These are phyloP conservation scores for Arabidopsis arenosa DNA, from an alignment of 345 rosid genomes.

Conservation along the genomic window DNA sequence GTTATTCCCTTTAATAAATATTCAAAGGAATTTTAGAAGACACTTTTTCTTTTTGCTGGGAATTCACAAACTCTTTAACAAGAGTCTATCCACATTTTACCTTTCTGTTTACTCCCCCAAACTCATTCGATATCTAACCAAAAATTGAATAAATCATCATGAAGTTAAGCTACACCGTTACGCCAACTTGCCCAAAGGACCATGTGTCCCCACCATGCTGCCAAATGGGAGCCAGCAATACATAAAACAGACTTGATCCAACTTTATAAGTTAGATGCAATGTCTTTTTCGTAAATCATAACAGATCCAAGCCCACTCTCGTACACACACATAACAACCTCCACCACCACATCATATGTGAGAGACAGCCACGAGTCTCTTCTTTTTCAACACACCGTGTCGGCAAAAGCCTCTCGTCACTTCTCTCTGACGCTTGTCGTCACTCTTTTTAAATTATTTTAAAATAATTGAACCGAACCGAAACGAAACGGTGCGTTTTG, in stretches of 20 bases:
- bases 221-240: slow-evolving; percentile 38
- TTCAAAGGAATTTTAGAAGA: too few species aligned
- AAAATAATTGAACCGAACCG: neutral
- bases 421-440: slow-evolving; percentile 38
- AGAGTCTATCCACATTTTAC: slow-evolving; percentile 1
- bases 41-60: neutral
- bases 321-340: neutral
- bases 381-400: slow-evolving; percentile 31
- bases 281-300: slow-evolving; percentile 42
- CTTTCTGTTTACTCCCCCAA: neutral
- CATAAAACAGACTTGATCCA: neutral
- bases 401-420: slow-evolving; percentile 38
- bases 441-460: neutral
- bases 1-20: too few species aligned
- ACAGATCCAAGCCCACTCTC: slow-evolving; percentile 34
- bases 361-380: slow-evolving; percentile 37
- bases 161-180: slow-evolving; percentile 8
- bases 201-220: slow-evolving; percentile 4
- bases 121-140: neutral
- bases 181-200: slow-evolving; percentile 17
- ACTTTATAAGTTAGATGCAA: slow-evolving; percentile 10
- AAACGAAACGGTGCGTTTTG: slow-evolving; percentile 3
- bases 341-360: neutral
- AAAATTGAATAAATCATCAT: neutral
- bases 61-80: neutral